Evolutionary conservation across 768 basidiomycete species (phyloP).

Genomic region (Suillus americanus): DNA sequence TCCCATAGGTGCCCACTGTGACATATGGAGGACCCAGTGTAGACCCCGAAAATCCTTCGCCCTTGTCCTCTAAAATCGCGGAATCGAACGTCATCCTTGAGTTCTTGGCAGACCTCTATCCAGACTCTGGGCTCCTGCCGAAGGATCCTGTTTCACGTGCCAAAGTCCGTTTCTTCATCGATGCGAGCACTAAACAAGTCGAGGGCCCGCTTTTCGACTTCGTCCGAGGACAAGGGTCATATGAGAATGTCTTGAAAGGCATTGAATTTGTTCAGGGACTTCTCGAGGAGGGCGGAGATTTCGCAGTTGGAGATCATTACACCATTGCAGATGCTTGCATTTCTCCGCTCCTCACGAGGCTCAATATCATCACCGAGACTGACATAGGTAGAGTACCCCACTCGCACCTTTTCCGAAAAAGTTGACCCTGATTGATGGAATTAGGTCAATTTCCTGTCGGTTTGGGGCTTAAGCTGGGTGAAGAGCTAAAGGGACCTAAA

Average conservation of each 20-base stretch:
- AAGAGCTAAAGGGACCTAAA: slow-evolving; percentile 41
- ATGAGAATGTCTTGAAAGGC: slow-evolving; percentile 38
- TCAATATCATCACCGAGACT: slow-evolving; percentile 37
- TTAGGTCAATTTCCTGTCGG: slow-evolving; percentile 48
- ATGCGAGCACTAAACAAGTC: slow-evolving; percentile 41
- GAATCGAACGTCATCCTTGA: slow-evolving; percentile 65
- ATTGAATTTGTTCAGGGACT: slow-evolving; percentile 48
- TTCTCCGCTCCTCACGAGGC: slow-evolving; percentile 52
- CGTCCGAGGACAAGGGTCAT: slow-evolving; percentile 35
- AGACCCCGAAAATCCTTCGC: slow-evolving; percentile 50
- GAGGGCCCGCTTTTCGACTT: slow-evolving; percentile 18
- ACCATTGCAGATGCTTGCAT: slow-evolving; percentile 61
- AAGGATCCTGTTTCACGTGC: slow-evolving; percentile 53
- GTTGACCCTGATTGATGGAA: slow-evolving; percentile 24
- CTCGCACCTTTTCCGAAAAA: not conserved
- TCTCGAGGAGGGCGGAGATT: slow-evolving; percentile 45
- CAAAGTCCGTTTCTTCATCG: slow-evolving; percentile 58
- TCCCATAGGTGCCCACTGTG: slow-evolving; percentile 50
- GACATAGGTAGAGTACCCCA: slow-evolving; percentile 30
- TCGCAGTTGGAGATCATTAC: slow-evolving; percentile 40
- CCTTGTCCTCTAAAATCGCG: slow-evolving; percentile 52
- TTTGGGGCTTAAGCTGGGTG: slow-evolving; percentile 42
- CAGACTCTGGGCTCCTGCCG: slow-evolving; percentile 45
- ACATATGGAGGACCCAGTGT: slow-evolving; percentile 57
- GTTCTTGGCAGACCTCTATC: slow-evolving; percentile 58